A percentile compares a stretch with the other conserved stretches of the same genome.
phyloP scores from a whole-genome alignment of 345 rosid genomes.

The Eucalyptus tenuipes region DNA sequence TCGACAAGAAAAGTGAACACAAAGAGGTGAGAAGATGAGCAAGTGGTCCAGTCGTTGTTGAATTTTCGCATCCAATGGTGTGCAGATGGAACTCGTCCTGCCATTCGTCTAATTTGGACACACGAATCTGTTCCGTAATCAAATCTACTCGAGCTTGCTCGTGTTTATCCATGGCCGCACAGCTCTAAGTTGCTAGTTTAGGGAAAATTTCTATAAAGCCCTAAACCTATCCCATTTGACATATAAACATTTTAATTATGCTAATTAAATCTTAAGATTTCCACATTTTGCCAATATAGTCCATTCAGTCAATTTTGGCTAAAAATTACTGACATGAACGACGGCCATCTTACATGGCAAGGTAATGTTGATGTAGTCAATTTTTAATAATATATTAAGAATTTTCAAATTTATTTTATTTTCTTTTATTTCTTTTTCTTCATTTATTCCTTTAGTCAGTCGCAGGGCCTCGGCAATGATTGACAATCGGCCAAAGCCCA shows the following conservation, averaged over 20 bases:
- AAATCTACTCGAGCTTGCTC: background rate
- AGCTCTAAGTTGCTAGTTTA: background rate
- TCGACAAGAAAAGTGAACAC: background rate
- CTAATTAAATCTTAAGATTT: no score
- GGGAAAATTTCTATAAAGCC: background rate
- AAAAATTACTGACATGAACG: background rate
- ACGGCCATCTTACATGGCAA: fast-evolving
- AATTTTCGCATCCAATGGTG: background rate
- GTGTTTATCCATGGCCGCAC: background rate
- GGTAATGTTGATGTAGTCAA: no score
- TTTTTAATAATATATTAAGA: no score
- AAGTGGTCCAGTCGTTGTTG: background rate
- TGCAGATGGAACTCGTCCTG: background rate
- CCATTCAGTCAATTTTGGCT: background rate
- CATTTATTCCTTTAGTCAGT: fast-evolving
- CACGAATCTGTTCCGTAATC: background rate
- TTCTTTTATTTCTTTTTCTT: no score
- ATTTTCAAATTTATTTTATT: no score
- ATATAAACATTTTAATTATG: no score
- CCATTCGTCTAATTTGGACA: background rate
- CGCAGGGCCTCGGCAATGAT: fast-evolving
- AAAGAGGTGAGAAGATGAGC: background rate
- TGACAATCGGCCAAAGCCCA: fast-evolving
- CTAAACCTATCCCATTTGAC: no score
- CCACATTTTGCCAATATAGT: fast-evolving